Percentiles rank a stretch among this genome's conserved stretches.
These are phyloP conservation scores for Rhynchosporium graminicola DNA, from an alignment of 2,329 filamentous ascomycete species.

Conservation along the genomic window DNA sequence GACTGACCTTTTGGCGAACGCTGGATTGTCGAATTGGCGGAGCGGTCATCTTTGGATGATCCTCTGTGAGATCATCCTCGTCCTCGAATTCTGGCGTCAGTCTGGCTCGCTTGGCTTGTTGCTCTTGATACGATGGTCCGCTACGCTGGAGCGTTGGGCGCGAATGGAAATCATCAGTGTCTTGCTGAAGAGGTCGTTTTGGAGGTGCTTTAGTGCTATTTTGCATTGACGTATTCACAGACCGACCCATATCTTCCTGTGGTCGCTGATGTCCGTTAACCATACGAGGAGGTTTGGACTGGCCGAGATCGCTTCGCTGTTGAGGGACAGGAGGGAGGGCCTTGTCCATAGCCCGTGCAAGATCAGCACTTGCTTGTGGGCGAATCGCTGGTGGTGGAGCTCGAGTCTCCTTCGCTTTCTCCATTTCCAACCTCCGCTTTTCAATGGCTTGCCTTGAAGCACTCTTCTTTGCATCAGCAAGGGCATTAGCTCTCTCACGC, in stretches of 20 bases:
- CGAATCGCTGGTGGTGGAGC: slow-evolving; percentile 62
- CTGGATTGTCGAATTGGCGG: slow-evolving; percentile 83
- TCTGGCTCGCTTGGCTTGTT: slow-evolving; percentile 69
- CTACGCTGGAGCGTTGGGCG: slow-evolving; percentile 53
- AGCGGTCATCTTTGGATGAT: slow-evolving; percentile 70
- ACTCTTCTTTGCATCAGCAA: slow-evolving; percentile 65
- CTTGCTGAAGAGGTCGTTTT: slow-evolving; percentile 73
- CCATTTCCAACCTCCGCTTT: slow-evolving; percentile 52
- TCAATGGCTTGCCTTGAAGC: slow-evolving; percentile 60
- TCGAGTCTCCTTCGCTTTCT: slow-evolving; percentile 64
- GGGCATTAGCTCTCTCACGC: slow-evolving; percentile 40
- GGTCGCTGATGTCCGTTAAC: slow-evolving; percentile 53
- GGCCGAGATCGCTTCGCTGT: slow-evolving; percentile 33
- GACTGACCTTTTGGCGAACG: slow-evolving; percentile 49
- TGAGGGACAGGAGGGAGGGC: slow-evolving; percentile 36
- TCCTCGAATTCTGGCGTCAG: slow-evolving; percentile 69
- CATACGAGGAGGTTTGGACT: slow-evolving; percentile 52
- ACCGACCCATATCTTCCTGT: slow-evolving; percentile 61
- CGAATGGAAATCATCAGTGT: slow-evolving; percentile 52
- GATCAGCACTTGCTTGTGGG: slow-evolving; percentile 49
- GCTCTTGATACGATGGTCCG: slow-evolving; percentile 66
- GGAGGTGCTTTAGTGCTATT: slow-evolving; percentile 69
- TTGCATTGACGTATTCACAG: slow-evolving; percentile 59
- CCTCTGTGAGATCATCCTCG: slow-evolving; percentile 63
- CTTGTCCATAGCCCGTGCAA: slow-evolving; percentile 34